These are phyloP conservation scores for Histomonas meleagridis DNA, from an alignment of 208 protist species.

Conservation along the genomic window DNA sequence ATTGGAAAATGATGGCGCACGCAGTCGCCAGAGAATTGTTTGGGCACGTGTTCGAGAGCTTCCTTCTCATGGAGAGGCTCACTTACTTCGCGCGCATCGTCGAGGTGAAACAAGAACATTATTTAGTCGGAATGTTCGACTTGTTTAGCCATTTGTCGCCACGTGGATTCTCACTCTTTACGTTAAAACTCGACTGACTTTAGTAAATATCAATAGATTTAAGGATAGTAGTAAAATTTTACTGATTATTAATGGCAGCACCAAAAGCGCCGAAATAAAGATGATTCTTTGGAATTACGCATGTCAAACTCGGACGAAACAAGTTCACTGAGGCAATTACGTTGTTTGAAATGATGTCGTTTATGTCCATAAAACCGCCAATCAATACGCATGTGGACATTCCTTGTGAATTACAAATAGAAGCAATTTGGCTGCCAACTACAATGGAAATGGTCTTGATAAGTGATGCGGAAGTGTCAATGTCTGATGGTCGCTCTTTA, in stretches of 20 bases:
- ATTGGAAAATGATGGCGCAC: slow-evolving; percentile 26
- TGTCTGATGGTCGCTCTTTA: background rate
- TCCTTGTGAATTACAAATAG: background rate
- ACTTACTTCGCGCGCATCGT: background rate
- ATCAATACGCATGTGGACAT: background rate
- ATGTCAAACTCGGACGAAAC: background rate
- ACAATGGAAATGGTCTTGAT: background rate
- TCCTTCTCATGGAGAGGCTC: background rate
- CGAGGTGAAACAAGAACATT: background rate
- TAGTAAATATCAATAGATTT: too few species aligned
- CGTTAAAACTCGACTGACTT: background rate
- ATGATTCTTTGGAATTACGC: background rate
- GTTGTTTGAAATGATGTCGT: background rate
- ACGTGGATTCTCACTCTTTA: background rate
- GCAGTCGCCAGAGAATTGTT: background rate
- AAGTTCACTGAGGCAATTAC: background rate
- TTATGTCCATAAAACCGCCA: background rate
- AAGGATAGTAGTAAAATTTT: too few species aligned
- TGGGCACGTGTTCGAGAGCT: slow-evolving; percentile 11
- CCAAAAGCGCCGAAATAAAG: background rate
- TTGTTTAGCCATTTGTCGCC: background rate
- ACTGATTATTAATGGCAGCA: background rate
- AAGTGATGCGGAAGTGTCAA: background rate
- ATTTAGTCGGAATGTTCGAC: slow-evolving; percentile 19
- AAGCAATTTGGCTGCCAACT: background rate